phyloP scores from a whole-genome alignment of 192 early-diverging fungal species.

The Coemansia sp. region DNA sequence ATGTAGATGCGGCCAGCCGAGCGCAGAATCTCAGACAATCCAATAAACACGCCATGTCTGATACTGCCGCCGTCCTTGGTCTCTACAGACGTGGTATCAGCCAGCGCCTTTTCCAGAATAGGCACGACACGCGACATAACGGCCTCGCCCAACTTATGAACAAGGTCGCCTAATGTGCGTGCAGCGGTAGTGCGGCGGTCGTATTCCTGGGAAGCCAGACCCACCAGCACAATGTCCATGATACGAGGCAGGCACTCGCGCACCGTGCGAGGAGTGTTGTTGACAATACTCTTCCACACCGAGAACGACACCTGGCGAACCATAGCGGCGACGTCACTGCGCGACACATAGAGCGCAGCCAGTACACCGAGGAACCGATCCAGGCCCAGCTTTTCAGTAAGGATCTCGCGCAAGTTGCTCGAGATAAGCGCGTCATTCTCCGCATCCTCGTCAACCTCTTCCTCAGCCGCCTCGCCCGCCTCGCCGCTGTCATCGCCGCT shows the following conservation, averaged over 20 bases:
- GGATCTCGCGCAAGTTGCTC: constrained; percentile 48
- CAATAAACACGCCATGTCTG: constrained; percentile 91
- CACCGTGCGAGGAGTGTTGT: constrained; percentile 94
- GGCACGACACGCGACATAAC: constrained; percentile 87
- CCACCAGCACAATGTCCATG: constrained; percentile 87
- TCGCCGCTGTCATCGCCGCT: constrained; percentile 49
- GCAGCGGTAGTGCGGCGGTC: constrained; percentile 86
- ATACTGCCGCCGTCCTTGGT: constrained; percentile 60
- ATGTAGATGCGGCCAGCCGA: constrained; percentile 79
- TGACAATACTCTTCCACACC: constrained; percentile 95
- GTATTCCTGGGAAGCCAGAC: constrained; percentile 68
- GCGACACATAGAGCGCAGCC: constrained; percentile 88
- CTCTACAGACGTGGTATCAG: background rate
- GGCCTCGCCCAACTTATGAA: constrained; percentile 90
- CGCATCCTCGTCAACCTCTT: constrained; percentile 19
- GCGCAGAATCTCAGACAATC: constrained; percentile 87
- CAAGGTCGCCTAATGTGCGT: constrained; percentile 89
- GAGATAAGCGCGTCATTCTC: constrained; percentile 33
- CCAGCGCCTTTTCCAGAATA: constrained; percentile 82
- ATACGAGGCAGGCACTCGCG: constrained; percentile 90
- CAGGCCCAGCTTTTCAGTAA: constrained; percentile 78
- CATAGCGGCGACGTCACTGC: constrained; percentile 73
- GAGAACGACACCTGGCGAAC: constrained; percentile 85
- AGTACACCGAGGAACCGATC: constrained; percentile 84
- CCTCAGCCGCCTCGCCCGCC: constrained; percentile 17